These are phyloP conservation scores for Vanrija sp. DNA, from an alignment of 1,284 basidiomycete genomes.

Conservation along the genomic window DNA sequence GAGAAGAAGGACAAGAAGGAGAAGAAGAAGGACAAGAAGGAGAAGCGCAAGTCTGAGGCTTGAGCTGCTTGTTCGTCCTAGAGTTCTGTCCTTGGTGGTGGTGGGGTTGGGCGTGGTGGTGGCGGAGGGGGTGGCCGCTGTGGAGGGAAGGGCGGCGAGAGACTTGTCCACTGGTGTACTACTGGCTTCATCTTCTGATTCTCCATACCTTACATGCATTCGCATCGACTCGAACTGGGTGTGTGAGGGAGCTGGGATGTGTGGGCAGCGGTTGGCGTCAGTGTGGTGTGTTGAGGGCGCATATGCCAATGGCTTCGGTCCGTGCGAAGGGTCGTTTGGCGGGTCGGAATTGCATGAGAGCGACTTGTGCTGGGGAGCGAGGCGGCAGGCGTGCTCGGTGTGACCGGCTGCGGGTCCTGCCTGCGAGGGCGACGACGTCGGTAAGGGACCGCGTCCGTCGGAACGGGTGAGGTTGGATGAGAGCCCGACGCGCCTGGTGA, in stretches of 20 bases:
- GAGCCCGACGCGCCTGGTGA: no score
- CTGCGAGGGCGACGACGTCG: no score
- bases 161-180: constrained; percentile 7
- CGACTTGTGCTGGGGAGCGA: no score
- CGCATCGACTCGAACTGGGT: constrained; percentile 4
- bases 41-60: constrained; percentile 13
- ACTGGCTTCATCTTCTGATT: constrained; percentile 7
- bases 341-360: no score
- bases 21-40: constrained; percentile 27
- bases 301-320: no score
- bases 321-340: no score
- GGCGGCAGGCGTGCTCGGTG: no score
- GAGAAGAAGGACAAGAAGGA: constrained; percentile 22
- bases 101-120: no score
- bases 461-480: no score
- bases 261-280: not conserved
- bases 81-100: not conserved
- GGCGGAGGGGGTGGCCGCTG: not conserved
- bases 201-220: constrained; percentile 9
- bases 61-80: not conserved
- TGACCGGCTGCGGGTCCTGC: no score
- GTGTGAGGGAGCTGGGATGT: not conserved
- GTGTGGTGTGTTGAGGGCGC: no score
- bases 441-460: no score
- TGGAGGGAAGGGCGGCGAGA: not conserved